Percentiles rank a stretch among this genome's conserved stretches.
Evolutionary conservation across 129 eudicot species (phyloP).

Genomic region (Glebionis coronaria): DNA sequence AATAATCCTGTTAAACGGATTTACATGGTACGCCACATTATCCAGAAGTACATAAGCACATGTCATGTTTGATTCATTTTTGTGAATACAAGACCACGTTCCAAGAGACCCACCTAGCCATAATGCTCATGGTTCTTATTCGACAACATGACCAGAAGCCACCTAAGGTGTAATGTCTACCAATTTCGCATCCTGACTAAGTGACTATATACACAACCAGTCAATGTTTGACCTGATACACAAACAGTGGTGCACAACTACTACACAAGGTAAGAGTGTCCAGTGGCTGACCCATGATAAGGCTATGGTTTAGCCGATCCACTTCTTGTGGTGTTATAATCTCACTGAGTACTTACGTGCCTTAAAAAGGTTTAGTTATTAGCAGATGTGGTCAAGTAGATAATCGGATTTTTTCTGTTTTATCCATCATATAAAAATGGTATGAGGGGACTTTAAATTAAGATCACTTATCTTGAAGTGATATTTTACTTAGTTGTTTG

Average conservation of each 20-base stretch:
- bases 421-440: too few species aligned
- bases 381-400: not conserved
- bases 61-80: too few species aligned
- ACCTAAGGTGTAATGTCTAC: not conserved
- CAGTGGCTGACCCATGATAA: not conserved
- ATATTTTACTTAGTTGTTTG: too few species aligned
- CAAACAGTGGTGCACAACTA: not conserved
- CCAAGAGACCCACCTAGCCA: constrained; percentile 27
- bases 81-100: constrained; percentile 59
- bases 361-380: not conserved
- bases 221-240: not conserved
- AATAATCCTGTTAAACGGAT: too few species aligned
- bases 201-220: not conserved
- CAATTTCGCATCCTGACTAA: not conserved
- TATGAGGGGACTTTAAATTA: too few species aligned
- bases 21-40: too few species aligned
- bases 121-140: constrained; percentile 22
- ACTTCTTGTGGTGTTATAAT: not conserved
- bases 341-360: not conserved
- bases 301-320: constrained; percentile 1
- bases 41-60: too few species aligned
- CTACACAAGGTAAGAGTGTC: not conserved
- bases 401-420: too few species aligned
- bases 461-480: too few species aligned
- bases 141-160: not conserved